Evolutionary conservation across 495 filamentous ascomycete species (phyloP), one percentile per base, ranked within the genome.

Genomic region (Copromyces sp.): DNA sequence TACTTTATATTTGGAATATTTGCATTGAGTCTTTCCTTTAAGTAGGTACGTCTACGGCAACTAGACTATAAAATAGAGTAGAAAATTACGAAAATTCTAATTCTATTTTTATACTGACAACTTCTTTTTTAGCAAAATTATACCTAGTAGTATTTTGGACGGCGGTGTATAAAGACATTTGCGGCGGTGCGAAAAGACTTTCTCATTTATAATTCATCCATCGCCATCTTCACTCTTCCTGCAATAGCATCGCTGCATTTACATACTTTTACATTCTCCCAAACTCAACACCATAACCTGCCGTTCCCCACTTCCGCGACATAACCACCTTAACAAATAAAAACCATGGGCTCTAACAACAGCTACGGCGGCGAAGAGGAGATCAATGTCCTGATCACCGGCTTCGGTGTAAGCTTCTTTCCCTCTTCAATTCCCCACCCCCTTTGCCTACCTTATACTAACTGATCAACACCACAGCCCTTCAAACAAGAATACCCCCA

Each of bases 321-420:
- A 14, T 65, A 16, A 65, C 14, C 53, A 65, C 6, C n/a, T n/a
- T n/a, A n/a, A n/a, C n/a, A n/a, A n/a, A n/a, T n/a, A n/a, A n/a
- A n/a, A n/a, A n/a, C n/a, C n/a, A n/a, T 84, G 83, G 83, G 82
- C 65, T 84, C 83, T n/a, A 74, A 78, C 17, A 75, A 73, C 69
- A 40, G 65, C 45, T 75, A 75, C 65, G 72, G 65, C 7, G 35
- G 68, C 40, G 68, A 83, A 47, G 81, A 86, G 40, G 88, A 90
- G 76, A 79, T 93, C 75, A 90, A 84, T 29, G 89, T 94, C 47
- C 79, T 93, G 59, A 85, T 94, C 72, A 93, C 91, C 17, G 91
- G 91, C 39, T 94, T 93, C 75, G 89, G 86, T 47, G 91, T 93
- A 84, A 79, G 89, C 83, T 73, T 71, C 53, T 69, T 72, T 70